phyloP scores from a whole-genome alignment of 78 protist species.

The Paratrimastix pyriformis region DNA sequence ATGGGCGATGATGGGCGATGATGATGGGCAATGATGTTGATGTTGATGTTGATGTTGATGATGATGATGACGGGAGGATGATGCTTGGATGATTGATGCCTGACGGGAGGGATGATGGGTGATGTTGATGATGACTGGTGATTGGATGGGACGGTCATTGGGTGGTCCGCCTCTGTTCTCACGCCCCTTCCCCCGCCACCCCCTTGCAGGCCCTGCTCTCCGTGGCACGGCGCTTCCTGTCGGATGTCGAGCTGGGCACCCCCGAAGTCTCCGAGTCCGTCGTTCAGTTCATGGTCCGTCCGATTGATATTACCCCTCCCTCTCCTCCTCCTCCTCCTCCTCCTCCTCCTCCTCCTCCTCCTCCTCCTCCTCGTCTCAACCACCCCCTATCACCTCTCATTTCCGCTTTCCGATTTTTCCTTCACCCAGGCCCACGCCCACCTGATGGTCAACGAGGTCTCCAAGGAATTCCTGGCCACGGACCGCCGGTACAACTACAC shows the following conservation, averaged over 20 bases:
- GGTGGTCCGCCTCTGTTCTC: too few species aligned
- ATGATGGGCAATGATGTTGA: too few species aligned
- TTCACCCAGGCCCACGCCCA: slow-evolving; percentile 74
- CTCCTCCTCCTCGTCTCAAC: slow-evolving; percentile 9
- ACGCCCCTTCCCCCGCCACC: too few species aligned
- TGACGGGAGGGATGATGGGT: too few species aligned
- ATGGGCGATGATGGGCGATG: too few species aligned
- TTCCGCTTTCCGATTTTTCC: too few species aligned
- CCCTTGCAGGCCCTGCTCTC: slow-evolving; percentile 67
- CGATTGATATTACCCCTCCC: not conserved
- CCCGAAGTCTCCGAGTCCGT: not conserved
- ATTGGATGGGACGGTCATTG: too few species aligned
- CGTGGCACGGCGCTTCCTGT: slow-evolving; percentile 52
- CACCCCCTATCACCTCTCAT: too few species aligned
- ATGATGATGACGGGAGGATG: too few species aligned
- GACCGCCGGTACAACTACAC: slow-evolving; percentile 61
- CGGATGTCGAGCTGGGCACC: slow-evolving; percentile 33
- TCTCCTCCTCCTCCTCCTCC: slow-evolving; percentile 21
- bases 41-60: too few species aligned
- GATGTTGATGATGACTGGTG: too few species aligned
- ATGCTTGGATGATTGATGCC: too few species aligned
- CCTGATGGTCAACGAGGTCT: slow-evolving; percentile 22
- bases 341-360: slow-evolving; percentile 18
- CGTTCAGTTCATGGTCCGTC: slow-evolving; percentile 25
- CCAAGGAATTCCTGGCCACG: not conserved